phyloP scores from a whole-genome alignment of 2,329 filamentous ascomycete species.

The Ophiostoma ips region DNA sequence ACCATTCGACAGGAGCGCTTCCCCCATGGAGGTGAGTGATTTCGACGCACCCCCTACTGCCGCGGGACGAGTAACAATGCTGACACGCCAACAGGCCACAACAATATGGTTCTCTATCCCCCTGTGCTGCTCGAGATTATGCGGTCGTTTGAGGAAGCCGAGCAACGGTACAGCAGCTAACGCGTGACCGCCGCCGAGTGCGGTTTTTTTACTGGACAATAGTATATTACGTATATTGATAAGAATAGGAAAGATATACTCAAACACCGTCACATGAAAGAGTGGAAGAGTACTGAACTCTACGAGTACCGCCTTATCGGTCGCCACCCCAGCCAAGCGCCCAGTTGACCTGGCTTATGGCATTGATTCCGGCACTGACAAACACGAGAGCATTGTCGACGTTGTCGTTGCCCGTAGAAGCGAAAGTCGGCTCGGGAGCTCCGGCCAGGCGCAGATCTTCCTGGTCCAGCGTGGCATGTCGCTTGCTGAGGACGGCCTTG shows the following conservation, averaged over 20 bases:
- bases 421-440: conserved; percentile 24
- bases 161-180: neutral
- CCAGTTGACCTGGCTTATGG: conserved; percentile 38
- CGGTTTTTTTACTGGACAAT: neutral
- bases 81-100: conserved; percentile 41
- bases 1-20: conserved; percentile 40
- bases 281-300: neutral
- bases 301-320: conserved; percentile 4
- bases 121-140: conserved; percentile 50
- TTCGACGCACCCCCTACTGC: too few species aligned
- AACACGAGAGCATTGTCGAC: conserved; percentile 28
- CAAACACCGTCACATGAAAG: too few species aligned
- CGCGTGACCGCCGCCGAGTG: neutral
- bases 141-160: conserved; percentile 41
- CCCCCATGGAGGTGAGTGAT: conserved; percentile 37
- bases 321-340: conserved; percentile 39
- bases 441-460: conserved; percentile 36
- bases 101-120: conserved; percentile 51
- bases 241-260: neutral
- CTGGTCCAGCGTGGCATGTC: conserved; percentile 41
- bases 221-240: neutral
- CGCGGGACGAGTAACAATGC: neutral
- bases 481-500: conserved; percentile 43
- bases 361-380: conserved; percentile 33
- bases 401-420: conserved; percentile 22